Conservation (phyloP, 768 basidiomycete species). For the Erythrobasidium yunnanense region DNA sequence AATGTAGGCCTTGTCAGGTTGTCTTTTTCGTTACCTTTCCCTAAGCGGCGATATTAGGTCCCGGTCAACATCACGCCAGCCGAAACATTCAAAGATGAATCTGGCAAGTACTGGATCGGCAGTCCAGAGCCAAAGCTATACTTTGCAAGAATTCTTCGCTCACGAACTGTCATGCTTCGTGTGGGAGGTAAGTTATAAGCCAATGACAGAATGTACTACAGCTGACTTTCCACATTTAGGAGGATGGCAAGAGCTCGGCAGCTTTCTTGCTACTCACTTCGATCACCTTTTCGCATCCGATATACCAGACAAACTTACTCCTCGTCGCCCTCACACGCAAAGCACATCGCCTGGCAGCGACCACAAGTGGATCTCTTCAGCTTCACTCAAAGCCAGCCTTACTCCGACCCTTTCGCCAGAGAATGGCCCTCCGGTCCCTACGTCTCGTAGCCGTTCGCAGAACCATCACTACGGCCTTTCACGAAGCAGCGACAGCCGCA, state of each 20-base stretch:
- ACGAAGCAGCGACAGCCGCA: no score
- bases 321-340: background rate
- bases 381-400: background rate
- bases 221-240: no score
- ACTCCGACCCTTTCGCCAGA: no score
- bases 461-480: background rate
- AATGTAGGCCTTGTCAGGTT: slow-evolving; percentile 47
- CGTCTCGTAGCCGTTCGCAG: no score
- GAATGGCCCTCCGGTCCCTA: no score
- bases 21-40: background rate
- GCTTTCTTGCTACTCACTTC: slow-evolving; percentile 9
- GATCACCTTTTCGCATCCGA: background rate
- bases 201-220: no score
- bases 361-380: background rate
- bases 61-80: slow-evolving; percentile 39
- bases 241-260: slow-evolving; percentile 72
- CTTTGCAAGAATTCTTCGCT: slow-evolving; percentile 62
- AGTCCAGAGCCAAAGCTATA: slow-evolving; percentile 62
- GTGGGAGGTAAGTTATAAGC: no score
- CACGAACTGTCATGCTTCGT: slow-evolving; percentile 28
- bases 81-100: slow-evolving; percentile 40
- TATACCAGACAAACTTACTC: background rate
- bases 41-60: slow-evolving; percentile 31
- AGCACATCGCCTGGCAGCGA: background rate
- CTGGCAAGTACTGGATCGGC: slow-evolving; percentile 93